Evolutionary conservation across 2,329 filamentous ascomycete genomes (phyloP), one percentile per base, ranked within the genome.

Genomic region (Pseudogymnoascus sp.): DNA sequence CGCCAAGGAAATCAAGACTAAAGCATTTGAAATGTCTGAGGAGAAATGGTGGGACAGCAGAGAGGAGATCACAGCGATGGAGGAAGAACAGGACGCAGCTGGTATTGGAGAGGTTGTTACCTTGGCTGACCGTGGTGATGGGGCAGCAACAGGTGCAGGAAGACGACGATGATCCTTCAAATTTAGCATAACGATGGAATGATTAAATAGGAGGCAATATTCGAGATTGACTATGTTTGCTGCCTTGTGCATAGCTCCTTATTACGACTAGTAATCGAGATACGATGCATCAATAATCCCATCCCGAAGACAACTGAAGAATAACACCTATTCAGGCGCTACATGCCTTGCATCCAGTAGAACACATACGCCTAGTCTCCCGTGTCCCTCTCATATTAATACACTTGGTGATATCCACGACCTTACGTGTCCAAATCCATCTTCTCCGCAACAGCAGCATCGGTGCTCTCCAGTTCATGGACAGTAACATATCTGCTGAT

Each of bases 21-120:
- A 86, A 72, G 94, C 92, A 1, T 99, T 97, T 73, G 88, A 91
- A 71, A 82, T 91, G 66, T 92, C 92, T 41, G 94, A 99, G 75
- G 90, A 92, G 77, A 96, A 96, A 74, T 99, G 94, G 94, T 99
- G 94, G 94, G 94, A 97, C 79, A 92, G 89, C 72, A 84, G 94
- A 69, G 94, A 99, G 78, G 93, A 97, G 77, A 90, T 99, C 67
- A 89, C 87, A 61, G 89, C 86, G 5, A 76, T 97, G 71, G 94
- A 99, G 76, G 93, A 97, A 75, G 93, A 97, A 78, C 92, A 97
- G 78, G 93, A 97, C 75, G 92, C 90, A 58, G 91, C 92, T 35
- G 92, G 94, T 8, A 97, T 97, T 74, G 90, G 92, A 13, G 94
- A 97, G 78, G 91, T 97, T 44, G 90, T 97, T 61, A 94, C 88